These are phyloP conservation scores for Talaromyces sp. DNA, from an alignment of 2,329 filamentous ascomycete genomes.

Conservation along the genomic window DNA sequence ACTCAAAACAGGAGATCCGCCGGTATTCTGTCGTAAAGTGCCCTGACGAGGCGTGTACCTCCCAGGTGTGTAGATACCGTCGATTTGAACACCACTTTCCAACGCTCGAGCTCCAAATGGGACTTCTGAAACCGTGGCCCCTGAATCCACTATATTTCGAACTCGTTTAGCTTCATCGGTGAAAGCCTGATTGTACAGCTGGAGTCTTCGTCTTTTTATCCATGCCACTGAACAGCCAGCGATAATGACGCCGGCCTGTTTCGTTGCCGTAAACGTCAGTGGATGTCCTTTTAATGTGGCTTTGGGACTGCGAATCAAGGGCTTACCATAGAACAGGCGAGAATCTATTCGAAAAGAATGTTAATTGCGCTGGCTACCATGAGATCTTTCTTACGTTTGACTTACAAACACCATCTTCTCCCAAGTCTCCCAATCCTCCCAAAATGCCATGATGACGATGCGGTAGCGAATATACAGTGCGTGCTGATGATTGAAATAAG, in stretches of 20 bases:
- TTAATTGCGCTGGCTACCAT: background rate
- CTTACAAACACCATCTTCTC: conserved; percentile 86
- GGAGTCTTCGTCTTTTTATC: conserved; percentile 52
- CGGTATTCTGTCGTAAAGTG: conserved; percentile 19
- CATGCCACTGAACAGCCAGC: conserved; percentile 62
- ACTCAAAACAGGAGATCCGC: conserved; percentile 21
- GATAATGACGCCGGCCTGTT: conserved; percentile 58
- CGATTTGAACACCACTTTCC: conserved; percentile 74
- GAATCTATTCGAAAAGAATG: conserved; percentile 51
- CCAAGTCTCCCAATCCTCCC: conserved; percentile 71
- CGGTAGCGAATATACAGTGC: background rate
- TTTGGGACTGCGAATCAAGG: background rate
- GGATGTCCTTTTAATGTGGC: background rate
- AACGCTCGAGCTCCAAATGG: conserved; percentile 85
- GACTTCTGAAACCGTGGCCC: conserved; percentile 55
- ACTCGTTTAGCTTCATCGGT: conserved; percentile 53
- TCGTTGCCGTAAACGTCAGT: conserved; percentile 22
- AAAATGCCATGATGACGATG: conserved; percentile 47
- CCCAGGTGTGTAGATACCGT: conserved; percentile 73
- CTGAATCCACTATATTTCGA: conserved; percentile 51
- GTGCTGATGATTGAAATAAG: background rate
- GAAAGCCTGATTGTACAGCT: conserved; percentile 60
- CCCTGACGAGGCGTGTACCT: conserved; percentile 32
- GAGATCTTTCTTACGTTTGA: background rate
- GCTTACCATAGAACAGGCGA: conserved; percentile 64